Evolutionary conservation across 75 land plant species (phyloP).

Genomic region (Pseudotsuga menziesii): DNA sequence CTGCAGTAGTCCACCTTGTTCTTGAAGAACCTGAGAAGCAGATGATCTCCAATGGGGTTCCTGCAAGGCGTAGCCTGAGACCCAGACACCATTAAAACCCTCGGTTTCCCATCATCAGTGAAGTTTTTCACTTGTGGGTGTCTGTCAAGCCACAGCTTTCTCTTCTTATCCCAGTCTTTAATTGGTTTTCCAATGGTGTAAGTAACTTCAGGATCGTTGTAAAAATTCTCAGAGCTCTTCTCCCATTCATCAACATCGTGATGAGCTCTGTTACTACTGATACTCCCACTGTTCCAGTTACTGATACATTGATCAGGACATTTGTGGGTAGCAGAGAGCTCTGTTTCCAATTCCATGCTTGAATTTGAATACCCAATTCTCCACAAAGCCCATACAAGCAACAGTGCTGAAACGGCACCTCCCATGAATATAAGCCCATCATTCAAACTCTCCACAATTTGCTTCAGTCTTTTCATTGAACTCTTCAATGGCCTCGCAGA

Average conservation of each 20-base stretch:
- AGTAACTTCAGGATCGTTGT: slow-evolving; percentile 2
- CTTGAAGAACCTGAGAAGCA: slow-evolving; percentile 75
- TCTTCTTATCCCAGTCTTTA: slow-evolving; percentile 68
- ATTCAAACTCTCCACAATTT: not conserved
- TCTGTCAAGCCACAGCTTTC: slow-evolving; percentile 47
- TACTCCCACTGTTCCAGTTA: not conserved
- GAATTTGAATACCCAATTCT: slow-evolving; percentile 4
- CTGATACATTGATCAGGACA: not conserved
- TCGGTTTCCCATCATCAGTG: slow-evolving; percentile 22
- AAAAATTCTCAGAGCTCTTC: not conserved
- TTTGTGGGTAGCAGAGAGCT: not conserved
- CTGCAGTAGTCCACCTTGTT: slow-evolving; percentile 93
- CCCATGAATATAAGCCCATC: slow-evolving; percentile 30
- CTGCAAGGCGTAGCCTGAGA: slow-evolving; percentile 73
- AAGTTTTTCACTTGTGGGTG: slow-evolving; percentile 36
- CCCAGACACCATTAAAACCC: slow-evolving; percentile 64
- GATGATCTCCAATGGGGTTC: slow-evolving; percentile 78
- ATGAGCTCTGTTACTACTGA: not conserved
- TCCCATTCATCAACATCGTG: slow-evolving; percentile 3
- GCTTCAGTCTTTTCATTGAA: not conserved
- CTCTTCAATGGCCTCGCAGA: not conserved
- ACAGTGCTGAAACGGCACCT: slow-evolving; percentile 32
- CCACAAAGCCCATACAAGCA: slow-evolving; percentile 33
- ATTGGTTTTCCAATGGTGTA: slow-evolving; percentile 30
- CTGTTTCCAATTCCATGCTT: not conserved